These are phyloP conservation scores for Monosporascus sp. DNA, from an alignment of 2,329 filamentous ascomycete species.

Conservation along the genomic window DNA sequence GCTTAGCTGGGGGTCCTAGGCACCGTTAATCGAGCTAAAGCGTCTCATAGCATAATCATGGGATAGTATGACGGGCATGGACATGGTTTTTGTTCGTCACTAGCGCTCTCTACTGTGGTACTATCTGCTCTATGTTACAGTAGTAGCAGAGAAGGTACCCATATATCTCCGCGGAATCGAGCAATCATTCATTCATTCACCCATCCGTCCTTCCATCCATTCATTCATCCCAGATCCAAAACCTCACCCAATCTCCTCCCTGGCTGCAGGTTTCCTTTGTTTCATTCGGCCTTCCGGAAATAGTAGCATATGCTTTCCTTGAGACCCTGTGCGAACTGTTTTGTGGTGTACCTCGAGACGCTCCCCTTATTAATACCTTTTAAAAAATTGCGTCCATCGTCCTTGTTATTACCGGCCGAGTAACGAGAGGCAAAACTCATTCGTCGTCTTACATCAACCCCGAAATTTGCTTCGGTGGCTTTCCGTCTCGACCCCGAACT, in stretches of 20 bases:
- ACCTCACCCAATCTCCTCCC: background rate
- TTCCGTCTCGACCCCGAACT: constrained; percentile 15
- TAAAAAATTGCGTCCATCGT: background rate
- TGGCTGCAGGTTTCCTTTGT: background rate
- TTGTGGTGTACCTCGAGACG: background rate
- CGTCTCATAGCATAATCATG: too few relatives aligned
- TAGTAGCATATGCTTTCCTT: background rate
- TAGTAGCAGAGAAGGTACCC: too few relatives aligned
- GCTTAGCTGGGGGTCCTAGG: too few relatives aligned
- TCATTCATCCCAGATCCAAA: too few relatives aligned
- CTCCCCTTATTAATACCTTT: background rate
- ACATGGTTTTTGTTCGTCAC: too few relatives aligned
- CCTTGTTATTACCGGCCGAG: constrained; percentile 8
- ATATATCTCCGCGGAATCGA: too few relatives aligned
- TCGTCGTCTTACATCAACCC: constrained; percentile 12
- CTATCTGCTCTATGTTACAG: too few relatives aligned
- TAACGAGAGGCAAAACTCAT: constrained; percentile 9
- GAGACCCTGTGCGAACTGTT: background rate
- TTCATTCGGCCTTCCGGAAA: background rate
- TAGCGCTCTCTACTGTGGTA: too few relatives aligned
- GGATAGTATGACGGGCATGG: too few relatives aligned
- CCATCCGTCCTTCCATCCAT: background rate
- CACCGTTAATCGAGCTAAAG: too few relatives aligned
- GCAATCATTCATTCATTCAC: background rate
- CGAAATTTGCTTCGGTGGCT: constrained; percentile 14